A percentile compares a stretch with the other conserved stretches of the same genome.
Conservation (phyloP, 2,329 filamentous ascomycete genomes). For the Dothideomycetidae sp. region DNA sequence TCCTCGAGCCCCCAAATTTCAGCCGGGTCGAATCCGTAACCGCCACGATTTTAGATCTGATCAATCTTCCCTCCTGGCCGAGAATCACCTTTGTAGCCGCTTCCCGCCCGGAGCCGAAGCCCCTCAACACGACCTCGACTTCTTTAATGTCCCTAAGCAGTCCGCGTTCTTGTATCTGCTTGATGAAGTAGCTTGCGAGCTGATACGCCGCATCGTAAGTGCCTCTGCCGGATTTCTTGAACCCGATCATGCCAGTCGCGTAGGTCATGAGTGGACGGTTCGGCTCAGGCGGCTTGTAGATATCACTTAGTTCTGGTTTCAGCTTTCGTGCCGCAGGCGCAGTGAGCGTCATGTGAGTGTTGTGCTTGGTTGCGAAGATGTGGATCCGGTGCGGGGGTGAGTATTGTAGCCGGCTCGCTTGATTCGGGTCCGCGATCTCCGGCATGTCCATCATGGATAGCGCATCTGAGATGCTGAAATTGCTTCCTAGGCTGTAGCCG, state of each 20-base stretch:
- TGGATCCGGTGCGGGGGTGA: constrained; percentile 62
- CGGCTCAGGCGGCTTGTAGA: constrained; percentile 21
- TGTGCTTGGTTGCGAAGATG: constrained; percentile 79
- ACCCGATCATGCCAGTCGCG: constrained; percentile 80
- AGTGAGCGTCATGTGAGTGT: constrained; percentile 84
- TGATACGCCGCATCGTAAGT: constrained; percentile 90
- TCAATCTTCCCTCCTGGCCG: constrained; percentile 64
- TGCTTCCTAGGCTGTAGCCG: background rate
- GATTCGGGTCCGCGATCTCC: background rate
- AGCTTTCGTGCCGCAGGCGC: constrained; percentile 47
- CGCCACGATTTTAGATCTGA: constrained; percentile 60
- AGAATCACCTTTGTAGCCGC: constrained; percentile 81
- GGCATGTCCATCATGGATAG: background rate
- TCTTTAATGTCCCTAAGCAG: constrained; percentile 60
- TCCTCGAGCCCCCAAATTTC: constrained; percentile 92
- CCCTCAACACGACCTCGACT: constrained; percentile 68
- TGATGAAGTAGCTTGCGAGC: constrained; percentile 67
- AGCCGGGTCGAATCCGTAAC: constrained; percentile 71
- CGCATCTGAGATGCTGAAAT: background rate
- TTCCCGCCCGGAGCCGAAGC: constrained; percentile 76
- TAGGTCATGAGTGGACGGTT: constrained; percentile 50
- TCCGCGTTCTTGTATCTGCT: constrained; percentile 68
- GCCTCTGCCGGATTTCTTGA: constrained; percentile 64
- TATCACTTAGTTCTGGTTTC: constrained; percentile 31
- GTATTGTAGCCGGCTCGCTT: background rate